Conservation (phyloP, 495 filamentous ascomycete species). For the Penicillium cinerascens region DNA sequence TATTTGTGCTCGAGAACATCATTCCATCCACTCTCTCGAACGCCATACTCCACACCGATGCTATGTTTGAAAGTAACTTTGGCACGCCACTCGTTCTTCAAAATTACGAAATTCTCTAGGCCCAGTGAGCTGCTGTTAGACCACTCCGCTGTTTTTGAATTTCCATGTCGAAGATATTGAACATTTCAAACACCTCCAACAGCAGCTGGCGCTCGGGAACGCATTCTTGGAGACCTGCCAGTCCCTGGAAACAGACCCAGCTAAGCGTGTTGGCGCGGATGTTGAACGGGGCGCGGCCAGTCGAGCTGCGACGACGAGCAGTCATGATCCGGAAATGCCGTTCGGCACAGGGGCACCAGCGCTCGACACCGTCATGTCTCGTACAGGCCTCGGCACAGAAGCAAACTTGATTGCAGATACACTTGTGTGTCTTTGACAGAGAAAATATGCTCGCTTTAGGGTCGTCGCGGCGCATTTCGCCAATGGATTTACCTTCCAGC, state of each 20-base stretch:
- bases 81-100: not conserved
- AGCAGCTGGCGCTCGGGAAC: constrained; percentile 14
- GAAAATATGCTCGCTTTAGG: constrained; percentile 15
- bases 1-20: not conserved
- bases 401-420: constrained; percentile 33
- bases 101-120: not conserved
- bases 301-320: constrained; percentile 13
- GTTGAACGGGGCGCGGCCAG: constrained; percentile 14
- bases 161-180: constrained; percentile 24
- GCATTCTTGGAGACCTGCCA: constrained; percentile 19
- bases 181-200: constrained; percentile 17
- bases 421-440: constrained; percentile 30
- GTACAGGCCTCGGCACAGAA: constrained; percentile 35
- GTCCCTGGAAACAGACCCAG: constrained; percentile 27
- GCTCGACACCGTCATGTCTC: constrained; percentile 13
- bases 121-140: not conserved
- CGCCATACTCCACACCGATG: not conserved
- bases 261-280: constrained; percentile 25
- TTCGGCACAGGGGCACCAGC: constrained; percentile 34
- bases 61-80: not conserved
- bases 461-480: constrained; percentile 32
- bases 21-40: not conserved
- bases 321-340: constrained; percentile 33
- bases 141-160: constrained; percentile 27
- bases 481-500: constrained; percentile 31